Evolutionary conservation across 768 basidiomycete genomes (phyloP).

Genomic region (Kwoniella dendrophila): DNA sequence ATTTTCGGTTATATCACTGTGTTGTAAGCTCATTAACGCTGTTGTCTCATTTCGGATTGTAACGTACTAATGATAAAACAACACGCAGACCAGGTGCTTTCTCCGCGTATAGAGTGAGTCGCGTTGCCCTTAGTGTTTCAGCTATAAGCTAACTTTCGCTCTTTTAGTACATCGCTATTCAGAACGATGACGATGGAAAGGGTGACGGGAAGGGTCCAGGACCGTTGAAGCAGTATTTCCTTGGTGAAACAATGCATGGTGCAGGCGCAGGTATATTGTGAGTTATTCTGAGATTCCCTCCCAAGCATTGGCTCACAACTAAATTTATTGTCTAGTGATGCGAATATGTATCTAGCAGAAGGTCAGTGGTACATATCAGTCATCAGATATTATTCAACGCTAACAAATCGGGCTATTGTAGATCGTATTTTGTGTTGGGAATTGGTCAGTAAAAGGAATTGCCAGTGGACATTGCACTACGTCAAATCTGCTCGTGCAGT

Average conservation of each 20-base stretch:
- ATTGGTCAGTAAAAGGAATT: conserved; percentile 88
- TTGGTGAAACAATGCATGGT: conserved; percentile 84
- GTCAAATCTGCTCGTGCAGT: conserved; percentile 92
- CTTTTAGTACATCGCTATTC: conserved; percentile 72
- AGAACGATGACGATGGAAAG: conserved; percentile 78
- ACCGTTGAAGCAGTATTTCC: conserved; percentile 91
- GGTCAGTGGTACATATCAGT: conserved; percentile 57
- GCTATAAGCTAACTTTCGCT: background rate
- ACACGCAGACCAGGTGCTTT: conserved; percentile 72
- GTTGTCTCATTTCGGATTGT: background rate
- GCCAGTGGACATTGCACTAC: conserved; percentile 90
- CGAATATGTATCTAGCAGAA: conserved; percentile 74
- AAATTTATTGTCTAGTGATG: conserved; percentile 27
- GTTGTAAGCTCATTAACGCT: conserved; percentile 58
- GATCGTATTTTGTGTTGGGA: conserved; percentile 91
- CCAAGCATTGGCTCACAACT: background rate
- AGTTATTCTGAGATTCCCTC: conserved; percentile 21
- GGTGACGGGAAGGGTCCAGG: too few relatives aligned
- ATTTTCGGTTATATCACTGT: conserved; percentile 76
- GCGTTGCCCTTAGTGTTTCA: background rate
- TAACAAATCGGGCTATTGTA: conserved; percentile 44
- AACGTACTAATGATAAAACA: conserved; percentile 4
- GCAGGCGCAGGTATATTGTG: conserved; percentile 55
- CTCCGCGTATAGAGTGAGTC: conserved; percentile 70
- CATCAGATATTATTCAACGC: background rate